These are phyloP conservation scores for Calonectria hongkongensis DNA, from an alignment of 2,329 filamentous ascomycete species.

Conservation along the genomic window DNA sequence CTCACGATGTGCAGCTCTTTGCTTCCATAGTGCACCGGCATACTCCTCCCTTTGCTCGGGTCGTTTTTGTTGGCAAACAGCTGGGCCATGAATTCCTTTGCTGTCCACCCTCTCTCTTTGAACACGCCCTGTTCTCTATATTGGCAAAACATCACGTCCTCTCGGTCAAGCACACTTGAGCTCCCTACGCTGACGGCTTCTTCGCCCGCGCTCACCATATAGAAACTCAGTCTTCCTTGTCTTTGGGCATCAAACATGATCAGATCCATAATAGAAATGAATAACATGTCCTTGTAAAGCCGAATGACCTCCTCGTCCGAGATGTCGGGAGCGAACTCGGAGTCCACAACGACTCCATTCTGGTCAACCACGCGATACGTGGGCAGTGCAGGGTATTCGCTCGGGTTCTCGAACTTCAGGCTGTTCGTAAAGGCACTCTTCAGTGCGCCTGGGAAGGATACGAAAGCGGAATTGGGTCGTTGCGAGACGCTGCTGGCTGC, in stretches of 20 bases:
- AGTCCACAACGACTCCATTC: conserved; percentile 88
- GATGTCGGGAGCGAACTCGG: conserved; percentile 80
- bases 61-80: conserved; percentile 92
- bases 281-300: conserved; percentile 80
- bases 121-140: conserved; percentile 97
- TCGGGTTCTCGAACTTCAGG: conserved; percentile 85
- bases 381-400: conserved; percentile 83
- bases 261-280: conserved; percentile 90
- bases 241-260: conserved; percentile 99
- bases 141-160: conserved; percentile 94
- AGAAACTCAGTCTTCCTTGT: conserved; percentile 95
- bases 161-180: conserved; percentile 86
- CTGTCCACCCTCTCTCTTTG: conserved; percentile 88
- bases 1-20: conserved; percentile 87
- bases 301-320: conserved; percentile 76
- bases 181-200: conserved; percentile 95
- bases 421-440: conserved; percentile 93
- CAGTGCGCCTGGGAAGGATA: conserved; percentile 93
- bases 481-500: conserved; percentile 72
- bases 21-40: conserved; percentile 98
- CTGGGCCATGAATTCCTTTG: conserved; percentile 96
- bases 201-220: conserved; percentile 97
- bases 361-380: conserved; percentile 96
- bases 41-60: conserved; percentile 88
- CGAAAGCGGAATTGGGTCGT: conserved; percentile 72